A percentile compares a stretch with the other conserved stretches of the same genome.
Conservation (phyloP, 2,329 filamentous ascomycete species). For the Beauveria sp. region DNA sequence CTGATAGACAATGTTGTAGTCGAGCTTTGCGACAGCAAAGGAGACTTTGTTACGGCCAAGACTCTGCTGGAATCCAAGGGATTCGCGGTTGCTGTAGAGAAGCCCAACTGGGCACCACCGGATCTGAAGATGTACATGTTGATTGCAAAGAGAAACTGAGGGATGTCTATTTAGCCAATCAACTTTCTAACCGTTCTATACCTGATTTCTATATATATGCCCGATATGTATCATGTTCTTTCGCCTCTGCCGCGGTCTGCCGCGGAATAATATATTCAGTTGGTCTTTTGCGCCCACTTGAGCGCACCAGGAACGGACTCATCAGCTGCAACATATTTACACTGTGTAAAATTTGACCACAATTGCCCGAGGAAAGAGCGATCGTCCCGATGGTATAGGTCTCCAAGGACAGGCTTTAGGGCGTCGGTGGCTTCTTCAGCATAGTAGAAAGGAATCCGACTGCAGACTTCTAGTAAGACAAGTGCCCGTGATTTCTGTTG, state of each 20-base stretch:
- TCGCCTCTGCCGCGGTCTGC: no score
- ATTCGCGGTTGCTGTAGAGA: conserved; percentile 13
- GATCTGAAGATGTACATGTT: conserved; percentile 8
- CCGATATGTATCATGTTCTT: no score
- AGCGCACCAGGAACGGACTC: conserved; percentile 13
- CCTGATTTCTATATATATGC: background rate
- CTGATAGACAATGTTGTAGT: conserved; percentile 17
- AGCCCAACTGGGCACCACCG: conserved; percentile 10
- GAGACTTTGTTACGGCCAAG: conserved; percentile 9
- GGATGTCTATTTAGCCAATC: background rate
- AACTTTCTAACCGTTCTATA: background rate
- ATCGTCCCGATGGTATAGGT: conserved; percentile 42
- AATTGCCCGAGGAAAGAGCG: conserved; percentile 37
- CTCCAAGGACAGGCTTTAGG: conserved; percentile 48
- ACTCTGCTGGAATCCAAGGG: conserved; percentile 16
- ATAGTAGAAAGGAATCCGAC: conserved; percentile 52
- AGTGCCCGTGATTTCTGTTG: background rate
- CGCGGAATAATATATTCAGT: background rate
- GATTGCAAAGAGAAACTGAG: background rate
- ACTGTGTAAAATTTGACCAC: conserved; percentile 37
- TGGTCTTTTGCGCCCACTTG: conserved; percentile 13
- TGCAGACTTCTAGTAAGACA: conserved; percentile 12
- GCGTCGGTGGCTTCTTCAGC: conserved; percentile 51
- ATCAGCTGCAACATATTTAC: conserved; percentile 39
- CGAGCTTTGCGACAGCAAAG: conserved; percentile 16